Base-by-base conservation (phyloP, 2,329 filamentous ascomycete genomes). In the Tympanopsis confertula region DNA sequence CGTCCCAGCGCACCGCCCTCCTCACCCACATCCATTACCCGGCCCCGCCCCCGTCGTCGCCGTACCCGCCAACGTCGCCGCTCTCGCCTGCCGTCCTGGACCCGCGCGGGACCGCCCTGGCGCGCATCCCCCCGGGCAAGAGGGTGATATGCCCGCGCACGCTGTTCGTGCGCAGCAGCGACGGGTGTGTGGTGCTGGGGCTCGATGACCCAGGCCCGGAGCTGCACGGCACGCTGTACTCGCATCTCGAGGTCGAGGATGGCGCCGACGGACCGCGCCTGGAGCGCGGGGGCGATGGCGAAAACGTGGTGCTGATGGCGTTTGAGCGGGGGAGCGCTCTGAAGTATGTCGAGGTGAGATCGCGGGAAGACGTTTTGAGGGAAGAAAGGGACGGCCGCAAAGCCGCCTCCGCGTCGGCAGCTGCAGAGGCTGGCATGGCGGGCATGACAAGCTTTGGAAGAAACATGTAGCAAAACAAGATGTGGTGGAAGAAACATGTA, bases 61-160 rank as follows among this genome's bases (percentile, higher is more conserved):
- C 48, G 1, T 39, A 47, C 0, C 47, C 52, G 2, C 38, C 41
- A 5, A 45, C 48, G 13, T 49, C 47, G 1, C 41, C 49, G 1
- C 40, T 45, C 15, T 49, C 35, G 35, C 40, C 20, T 53, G 57
- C 4, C 66, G 45, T 77, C 51, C 52, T 62, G 50, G 24, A 45
- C 47, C 1, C 71, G 82, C 49, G 57, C 78, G 7, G 55, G 68
- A 14, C 54, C 53, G 20, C 63, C 86, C 5, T 43, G 13, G 54
- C 63, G 4, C 30, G 41, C 20, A 71, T 73, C n/a, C 51, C 68
- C 0, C 80, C 73, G 74, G 62, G 57, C 0, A 67, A 78, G 4
- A 77, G 78, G 52, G 68, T 71, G n/a, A 80, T 82, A 39, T 69
- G 69, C 43, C 75, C 78, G 3, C 56, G 59, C 3, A 55, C 55